Conservation (phyloP, 331 rosid genomes). For the Rhamnella rubrinervis region DNA sequence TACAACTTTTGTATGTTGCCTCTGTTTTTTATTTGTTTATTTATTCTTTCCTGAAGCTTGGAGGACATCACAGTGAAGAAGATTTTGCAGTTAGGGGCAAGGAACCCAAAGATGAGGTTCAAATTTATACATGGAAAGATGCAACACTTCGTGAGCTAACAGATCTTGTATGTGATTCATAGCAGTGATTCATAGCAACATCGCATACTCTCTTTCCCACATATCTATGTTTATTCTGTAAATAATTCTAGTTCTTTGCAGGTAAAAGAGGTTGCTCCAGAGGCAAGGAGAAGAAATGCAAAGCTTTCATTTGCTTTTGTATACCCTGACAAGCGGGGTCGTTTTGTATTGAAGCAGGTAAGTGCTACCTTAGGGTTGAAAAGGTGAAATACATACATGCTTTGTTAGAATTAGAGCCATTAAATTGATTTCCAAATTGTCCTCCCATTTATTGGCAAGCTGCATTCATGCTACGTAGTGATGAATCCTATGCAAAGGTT, state of each 20-base stretch:
- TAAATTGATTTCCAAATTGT: background rate
- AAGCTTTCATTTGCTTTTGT: constrained; percentile 92
- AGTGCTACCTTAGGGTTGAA: background rate
- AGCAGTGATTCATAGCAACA: background rate
- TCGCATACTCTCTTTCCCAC: background rate
- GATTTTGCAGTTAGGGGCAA: constrained; percentile 91
- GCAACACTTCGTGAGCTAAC: constrained; percentile 91
- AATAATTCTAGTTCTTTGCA: constrained; percentile 32
- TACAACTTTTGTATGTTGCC: background rate
- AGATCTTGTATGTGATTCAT: constrained; percentile 59
- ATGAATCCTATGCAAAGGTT: no score
- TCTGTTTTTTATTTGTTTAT: background rate
- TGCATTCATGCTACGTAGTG: no score
- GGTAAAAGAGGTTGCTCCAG: constrained; percentile 97
- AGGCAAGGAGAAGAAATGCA: constrained; percentile 92
- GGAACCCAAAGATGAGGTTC: constrained; percentile 95
- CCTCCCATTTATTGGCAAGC: no score
- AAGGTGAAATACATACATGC: background rate
- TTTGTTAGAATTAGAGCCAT: background rate
- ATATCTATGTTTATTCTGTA: background rate
- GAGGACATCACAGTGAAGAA: constrained; percentile 69
- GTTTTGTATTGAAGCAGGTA: constrained; percentile 78
- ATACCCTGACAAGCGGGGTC: constrained; percentile 88
- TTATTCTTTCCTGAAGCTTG: constrained; percentile 40
- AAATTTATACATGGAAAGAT: constrained; percentile 97